A percentile compares a stretch with the other conserved stretches of the same genome.
phyloP scores from a whole-genome alignment of 192 early-diverging fungal species.

The Funneliformis mosseae region DNA sequence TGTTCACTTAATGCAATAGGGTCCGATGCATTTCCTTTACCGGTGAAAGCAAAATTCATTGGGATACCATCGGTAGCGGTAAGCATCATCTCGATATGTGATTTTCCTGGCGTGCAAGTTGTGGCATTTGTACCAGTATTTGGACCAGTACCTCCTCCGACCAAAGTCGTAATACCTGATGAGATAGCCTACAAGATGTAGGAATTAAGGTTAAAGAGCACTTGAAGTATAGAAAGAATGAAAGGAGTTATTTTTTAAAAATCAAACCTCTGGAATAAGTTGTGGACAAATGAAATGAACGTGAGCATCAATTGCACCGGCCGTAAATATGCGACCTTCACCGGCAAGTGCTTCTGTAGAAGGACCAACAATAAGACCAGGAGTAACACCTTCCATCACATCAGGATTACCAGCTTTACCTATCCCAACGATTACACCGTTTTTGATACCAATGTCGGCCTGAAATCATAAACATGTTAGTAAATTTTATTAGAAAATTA shows the following conservation, averaged over 20 bases:
- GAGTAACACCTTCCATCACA: slow-evolving; percentile 91
- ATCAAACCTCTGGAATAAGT: slow-evolving; percentile 73
- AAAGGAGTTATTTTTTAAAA: slow-evolving; percentile 10
- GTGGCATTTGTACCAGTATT: slow-evolving; percentile 97
- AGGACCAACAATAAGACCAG: slow-evolving; percentile 87
- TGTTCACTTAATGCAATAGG: slow-evolving; percentile 76
- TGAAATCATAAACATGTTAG: slow-evolving; percentile 10
- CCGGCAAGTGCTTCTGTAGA: slow-evolving; percentile 91
- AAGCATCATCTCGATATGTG: slow-evolving; percentile 89
- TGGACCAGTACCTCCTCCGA: slow-evolving; percentile 93
- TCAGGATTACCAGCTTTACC: slow-evolving; percentile 98
- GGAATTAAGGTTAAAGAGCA: slow-evolving; percentile 14
- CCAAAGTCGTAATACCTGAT: slow-evolving; percentile 79
- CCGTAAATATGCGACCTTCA: slow-evolving; percentile 90
- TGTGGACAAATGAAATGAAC: slow-evolving; percentile 97
- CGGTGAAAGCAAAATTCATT: slow-evolving; percentile 90
- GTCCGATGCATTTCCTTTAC: slow-evolving; percentile 87
- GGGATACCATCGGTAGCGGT: slow-evolving; percentile 87
- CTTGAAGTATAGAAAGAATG: slow-evolving; percentile 18
- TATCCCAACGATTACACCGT: slow-evolving; percentile 86
- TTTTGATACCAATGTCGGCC: slow-evolving; percentile 94
- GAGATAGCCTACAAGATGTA: slow-evolving; percentile 62
- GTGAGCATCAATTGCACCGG: slow-evolving; percentile 92
- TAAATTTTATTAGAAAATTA: too few relatives aligned
- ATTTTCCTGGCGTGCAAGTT: slow-evolving; percentile 87